Evolutionary conservation across 2,329 filamentous ascomycete genomes (phyloP).

Genomic region (Mycogone perniciosa): DNA sequence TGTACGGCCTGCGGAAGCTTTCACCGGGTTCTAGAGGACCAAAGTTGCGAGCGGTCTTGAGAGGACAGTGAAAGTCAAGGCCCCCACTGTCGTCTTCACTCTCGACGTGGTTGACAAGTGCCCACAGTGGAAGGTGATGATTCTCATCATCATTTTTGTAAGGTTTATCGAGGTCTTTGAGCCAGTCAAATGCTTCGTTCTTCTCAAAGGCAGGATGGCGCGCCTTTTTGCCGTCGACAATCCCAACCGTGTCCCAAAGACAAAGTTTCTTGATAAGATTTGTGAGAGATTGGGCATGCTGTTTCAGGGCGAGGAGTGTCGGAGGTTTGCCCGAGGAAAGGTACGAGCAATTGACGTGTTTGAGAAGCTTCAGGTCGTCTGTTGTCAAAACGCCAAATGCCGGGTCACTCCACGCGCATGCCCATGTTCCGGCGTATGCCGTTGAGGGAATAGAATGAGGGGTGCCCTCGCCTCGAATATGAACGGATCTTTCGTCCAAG

Average conservation of each 20-base stretch:
- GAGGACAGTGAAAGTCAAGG: constrained; percentile 40
- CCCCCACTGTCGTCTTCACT: constrained; percentile 35
- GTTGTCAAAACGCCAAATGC: constrained; percentile 17
- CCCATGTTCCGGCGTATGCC: constrained; percentile 22
- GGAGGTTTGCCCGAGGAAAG: constrained; percentile 48
- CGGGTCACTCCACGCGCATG: constrained; percentile 20
- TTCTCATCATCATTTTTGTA: constrained; percentile 43
- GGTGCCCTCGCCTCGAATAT: neutral
- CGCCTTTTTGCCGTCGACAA: constrained; percentile 14
- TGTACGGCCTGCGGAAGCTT: constrained; percentile 30
- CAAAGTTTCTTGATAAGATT: constrained; percentile 45
- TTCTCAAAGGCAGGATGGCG: constrained; percentile 31
- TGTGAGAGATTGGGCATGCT: constrained; percentile 52
- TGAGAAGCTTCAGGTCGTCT: constrained; percentile 20
- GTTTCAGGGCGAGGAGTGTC: constrained; percentile 52
- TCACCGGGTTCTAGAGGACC: constrained; percentile 16
- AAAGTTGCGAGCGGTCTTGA: constrained; percentile 25
- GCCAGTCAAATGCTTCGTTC: constrained; percentile 51
- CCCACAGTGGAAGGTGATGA: constrained; percentile 42
- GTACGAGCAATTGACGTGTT: constrained; percentile 51
- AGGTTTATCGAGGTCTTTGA: constrained; percentile 42
- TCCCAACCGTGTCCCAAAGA: constrained; percentile 27
- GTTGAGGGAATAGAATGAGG: constrained; percentile 19
- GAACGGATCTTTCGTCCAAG: neutral
- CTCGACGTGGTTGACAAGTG: constrained; percentile 40